phyloP scores from a whole-genome alignment of 192 early-diverging fungal genomes.

The Coemansia sp. region DNA sequence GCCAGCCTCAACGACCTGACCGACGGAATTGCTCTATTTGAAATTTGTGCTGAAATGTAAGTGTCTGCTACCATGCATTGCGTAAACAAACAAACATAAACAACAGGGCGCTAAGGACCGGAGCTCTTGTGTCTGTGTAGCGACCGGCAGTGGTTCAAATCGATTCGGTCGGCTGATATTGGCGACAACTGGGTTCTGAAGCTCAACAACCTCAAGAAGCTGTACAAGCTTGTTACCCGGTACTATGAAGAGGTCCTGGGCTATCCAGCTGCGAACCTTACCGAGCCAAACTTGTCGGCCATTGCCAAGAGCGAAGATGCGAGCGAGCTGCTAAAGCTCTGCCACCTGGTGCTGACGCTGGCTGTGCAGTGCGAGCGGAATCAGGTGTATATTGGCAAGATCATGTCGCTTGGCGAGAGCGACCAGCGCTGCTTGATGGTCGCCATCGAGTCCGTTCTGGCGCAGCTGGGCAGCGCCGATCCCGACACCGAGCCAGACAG shows the following conservation, averaged over 20 bases:
- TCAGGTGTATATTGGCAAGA: conserved; percentile 78
- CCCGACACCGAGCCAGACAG: conserved; percentile 32
- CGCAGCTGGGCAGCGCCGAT: conserved; percentile 44
- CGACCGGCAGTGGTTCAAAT: conserved; percentile 90
- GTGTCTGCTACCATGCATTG: conserved; percentile 7
- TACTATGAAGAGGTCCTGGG: conserved; percentile 90
- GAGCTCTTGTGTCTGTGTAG: conserved; percentile 51
- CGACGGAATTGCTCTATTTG: conserved; percentile 78
- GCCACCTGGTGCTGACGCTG: conserved; percentile 76
- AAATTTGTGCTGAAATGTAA: conserved; percentile 84
- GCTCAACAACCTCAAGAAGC: conserved; percentile 89
- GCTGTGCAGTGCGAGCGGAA: conserved; percentile 89
- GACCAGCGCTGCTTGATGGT: conserved; percentile 89
- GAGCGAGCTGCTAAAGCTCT: conserved; percentile 74
- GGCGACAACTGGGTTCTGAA: conserved; percentile 95
- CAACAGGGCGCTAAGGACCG: background rate
- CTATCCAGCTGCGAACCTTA: conserved; percentile 59
- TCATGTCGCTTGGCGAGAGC: conserved; percentile 68
- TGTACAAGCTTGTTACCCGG: conserved; percentile 76
- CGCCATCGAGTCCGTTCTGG: conserved; percentile 68
- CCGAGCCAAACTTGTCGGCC: conserved; percentile 70
- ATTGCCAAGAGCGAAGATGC: conserved; percentile 81
- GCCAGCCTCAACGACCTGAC: conserved; percentile 60
- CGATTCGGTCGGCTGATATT: conserved; percentile 62
- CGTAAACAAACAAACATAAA: background rate